phyloP scores from a whole-genome alignment of 2,329 filamentous ascomycete genomes.

The Fusarium armeniacum region DNA sequence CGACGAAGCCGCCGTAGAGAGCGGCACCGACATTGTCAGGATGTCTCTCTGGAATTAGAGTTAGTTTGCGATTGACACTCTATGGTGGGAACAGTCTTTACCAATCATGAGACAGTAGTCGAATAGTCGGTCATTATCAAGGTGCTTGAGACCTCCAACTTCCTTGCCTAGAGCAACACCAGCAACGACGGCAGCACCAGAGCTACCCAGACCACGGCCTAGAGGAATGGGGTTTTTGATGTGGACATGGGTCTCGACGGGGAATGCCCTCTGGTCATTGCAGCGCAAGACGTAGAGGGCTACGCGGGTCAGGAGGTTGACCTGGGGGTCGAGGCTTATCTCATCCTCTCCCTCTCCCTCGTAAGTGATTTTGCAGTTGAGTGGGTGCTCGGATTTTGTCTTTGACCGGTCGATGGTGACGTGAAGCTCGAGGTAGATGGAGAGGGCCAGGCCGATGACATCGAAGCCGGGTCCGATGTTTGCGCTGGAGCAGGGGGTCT shows the following conservation, averaged over 20 bases:
- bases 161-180: slow-evolving; percentile 95
- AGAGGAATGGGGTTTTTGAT: slow-evolving; percentile 96
- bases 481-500: slow-evolving; percentile 92
- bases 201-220: slow-evolving; percentile 92
- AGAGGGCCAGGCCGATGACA: slow-evolving; percentile 94
- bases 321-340: slow-evolving; percentile 85
- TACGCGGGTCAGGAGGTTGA: slow-evolving; percentile 93
- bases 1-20: slow-evolving; percentile 95
- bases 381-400: slow-evolving; percentile 68
- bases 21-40: slow-evolving; percentile 96
- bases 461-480: slow-evolving; percentile 99
- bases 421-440: slow-evolving; percentile 90
- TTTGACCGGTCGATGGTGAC: slow-evolving; percentile 79
- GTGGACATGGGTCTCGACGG: slow-evolving; percentile 88
- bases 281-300: slow-evolving; percentile 95
- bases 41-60: slow-evolving; percentile 74
- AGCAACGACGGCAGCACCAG: slow-evolving; percentile 93
- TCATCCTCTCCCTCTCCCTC: slow-evolving; percentile 84
- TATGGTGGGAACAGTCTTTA: slow-evolving; percentile 54
- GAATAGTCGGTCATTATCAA: slow-evolving; percentile 86
- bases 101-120: slow-evolving; percentile 98
- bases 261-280: slow-evolving; percentile 88
- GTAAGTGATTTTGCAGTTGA: slow-evolving; percentile 93
- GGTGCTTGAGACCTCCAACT: slow-evolving; percentile 79
- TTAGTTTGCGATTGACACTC: slow-evolving; percentile 22